Evolutionary conservation across 73 alveolate species (phyloP), one percentile per base, ranked within the genome.

Genomic region (Paramecium primaurelia): DNA sequence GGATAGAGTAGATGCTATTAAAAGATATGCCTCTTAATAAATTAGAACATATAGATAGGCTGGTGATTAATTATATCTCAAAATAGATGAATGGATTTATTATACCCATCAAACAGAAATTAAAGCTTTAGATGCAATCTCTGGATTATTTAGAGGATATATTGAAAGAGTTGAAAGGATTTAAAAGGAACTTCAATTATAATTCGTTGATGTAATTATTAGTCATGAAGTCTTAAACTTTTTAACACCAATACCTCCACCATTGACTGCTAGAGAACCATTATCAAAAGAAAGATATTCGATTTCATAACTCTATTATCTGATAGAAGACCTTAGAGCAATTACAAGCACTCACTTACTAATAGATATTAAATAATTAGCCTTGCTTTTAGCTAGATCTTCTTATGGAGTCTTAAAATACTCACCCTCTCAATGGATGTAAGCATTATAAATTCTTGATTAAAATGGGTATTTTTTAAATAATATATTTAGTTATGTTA

Each of bases 1-100:
- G 87, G 98, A 93, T 94, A 97, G 99, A 97, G 84, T 97, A 58
- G 95, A 98, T 16, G 95, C 94, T 71, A 75, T 97, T 12, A 96
- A 97, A 93, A 94, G 96, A 92, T 96, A 98, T 98, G 98, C 99
- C 38, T 92, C 93, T 42, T 49, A 92, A 49, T 88, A 96, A 59
- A 60, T 98, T 77, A 98, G 95, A 92, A 96, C 95, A 84, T 84
- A 97, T 87, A 94, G 98, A 80, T 85, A 93, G 10, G 93, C 95
- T 88, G 92, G 98, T 9, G 92, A 88, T 38, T 88, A 93, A 18
- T 96, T 96, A 36, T 98, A 97, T 86, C 95, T 94, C 18, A 97
- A 98, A 92, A 94, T 98, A 73, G 99, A 97, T 51, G 98, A 98
- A 83, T 98, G 99, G 99, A 98, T 98, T 42, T 92, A 85, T 42